Conservation (phyloP, 176 grass and related monocot species). For the Cocos nucifera region DNA sequence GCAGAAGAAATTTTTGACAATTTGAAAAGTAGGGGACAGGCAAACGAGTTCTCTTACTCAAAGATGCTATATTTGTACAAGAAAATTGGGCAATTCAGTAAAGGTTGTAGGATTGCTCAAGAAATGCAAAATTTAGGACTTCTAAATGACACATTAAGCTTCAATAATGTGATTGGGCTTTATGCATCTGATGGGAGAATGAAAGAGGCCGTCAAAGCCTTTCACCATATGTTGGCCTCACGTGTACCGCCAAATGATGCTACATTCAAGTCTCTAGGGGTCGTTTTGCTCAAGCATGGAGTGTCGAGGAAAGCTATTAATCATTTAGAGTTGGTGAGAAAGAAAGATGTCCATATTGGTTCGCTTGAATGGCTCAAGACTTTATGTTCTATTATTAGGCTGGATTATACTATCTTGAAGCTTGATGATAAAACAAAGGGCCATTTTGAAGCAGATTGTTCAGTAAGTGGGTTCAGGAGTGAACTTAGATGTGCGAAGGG, state of each 20-base stretch:
- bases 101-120: constrained; percentile 55
- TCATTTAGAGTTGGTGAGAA: constrained; percentile 50
- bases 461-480: background rate
- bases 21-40: constrained; percentile 44
- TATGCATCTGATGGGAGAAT: constrained; percentile 43
- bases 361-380: constrained; percentile 48
- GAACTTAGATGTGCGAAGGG: constrained; percentile 12
- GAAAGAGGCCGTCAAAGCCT: constrained; percentile 51
- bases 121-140: constrained; percentile 76
- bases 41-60: constrained; percentile 79
- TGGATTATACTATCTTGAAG: constrained; percentile 24
- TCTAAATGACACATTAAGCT: constrained; percentile 50
- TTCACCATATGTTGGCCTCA: constrained; percentile 62
- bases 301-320: constrained; percentile 34
- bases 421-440: constrained; percentile 14
- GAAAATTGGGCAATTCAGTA: constrained; percentile 48
- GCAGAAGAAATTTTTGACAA: constrained; percentile 67
- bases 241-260: constrained; percentile 54
- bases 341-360: constrained; percentile 32
- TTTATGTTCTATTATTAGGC: constrained; percentile 31
- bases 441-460: constrained; percentile 3
- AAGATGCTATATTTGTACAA: constrained; percentile 73
- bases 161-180: constrained; percentile 53
- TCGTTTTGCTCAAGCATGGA: constrained; percentile 47
- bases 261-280: constrained; percentile 67